Percentiles rank a stretch among this genome's conserved stretches.
Evolutionary conservation across 2,329 filamentous ascomycete genomes (phyloP).

Genomic region (Xylariaceae sp.): DNA sequence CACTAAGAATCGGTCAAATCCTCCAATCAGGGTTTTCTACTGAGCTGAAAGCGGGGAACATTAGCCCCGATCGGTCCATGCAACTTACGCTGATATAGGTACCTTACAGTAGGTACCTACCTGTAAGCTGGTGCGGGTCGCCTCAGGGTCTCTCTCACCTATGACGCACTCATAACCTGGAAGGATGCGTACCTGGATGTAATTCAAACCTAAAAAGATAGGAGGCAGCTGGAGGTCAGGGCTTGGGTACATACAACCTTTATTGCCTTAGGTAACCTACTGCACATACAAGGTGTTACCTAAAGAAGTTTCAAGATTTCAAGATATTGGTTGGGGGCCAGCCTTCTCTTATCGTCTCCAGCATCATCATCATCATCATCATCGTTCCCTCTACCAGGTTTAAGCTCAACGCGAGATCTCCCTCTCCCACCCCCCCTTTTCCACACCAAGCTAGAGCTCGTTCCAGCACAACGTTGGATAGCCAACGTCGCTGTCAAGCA

Average conservation of each 20-base stretch:
- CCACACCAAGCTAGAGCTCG: too few species aligned
- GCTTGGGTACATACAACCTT: too few species aligned
- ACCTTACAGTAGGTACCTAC: too few species aligned
- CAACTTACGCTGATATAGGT: constrained; percentile 1
- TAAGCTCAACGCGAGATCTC: too few species aligned
- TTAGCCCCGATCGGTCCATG: neutral
- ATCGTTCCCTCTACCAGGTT: neutral
- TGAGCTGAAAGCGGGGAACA: constrained; percentile 18
- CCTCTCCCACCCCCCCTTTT: too few species aligned
- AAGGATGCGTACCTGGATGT: neutral
- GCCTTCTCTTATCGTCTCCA: neutral
- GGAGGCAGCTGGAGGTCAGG: too few species aligned
- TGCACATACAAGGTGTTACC: too few species aligned
- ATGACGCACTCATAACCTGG: neutral
- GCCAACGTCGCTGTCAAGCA: neutral
- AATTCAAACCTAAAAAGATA: neutral
- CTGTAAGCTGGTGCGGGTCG: neutral
- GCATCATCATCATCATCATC: constrained; percentile 6
- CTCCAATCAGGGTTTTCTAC: neutral
- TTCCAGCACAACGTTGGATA: neutral
- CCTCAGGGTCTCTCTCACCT: neutral
- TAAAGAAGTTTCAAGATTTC: neutral
- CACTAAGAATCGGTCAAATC: neutral
- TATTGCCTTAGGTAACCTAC: too few species aligned
- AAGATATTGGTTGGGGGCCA: neutral